Conservation (phyloP, 305 asterid genomes). For the Rubia occidens region DNA sequence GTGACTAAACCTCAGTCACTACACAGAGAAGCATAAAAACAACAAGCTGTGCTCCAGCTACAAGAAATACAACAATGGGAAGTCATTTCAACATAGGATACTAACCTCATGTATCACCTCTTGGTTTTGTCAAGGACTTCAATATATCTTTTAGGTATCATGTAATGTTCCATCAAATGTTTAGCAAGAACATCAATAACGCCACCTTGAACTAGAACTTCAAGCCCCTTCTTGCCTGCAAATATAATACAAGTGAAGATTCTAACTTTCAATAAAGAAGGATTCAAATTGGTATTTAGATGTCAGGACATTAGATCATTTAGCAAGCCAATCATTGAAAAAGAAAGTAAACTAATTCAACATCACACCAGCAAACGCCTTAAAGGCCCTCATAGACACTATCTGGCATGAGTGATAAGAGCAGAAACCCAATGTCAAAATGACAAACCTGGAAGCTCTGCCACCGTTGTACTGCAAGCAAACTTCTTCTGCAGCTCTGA, state of each 20-base stretch:
- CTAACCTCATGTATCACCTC: slow-evolving; percentile 42
- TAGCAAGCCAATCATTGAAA: not conserved
- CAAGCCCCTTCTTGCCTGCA: slow-evolving; percentile 82
- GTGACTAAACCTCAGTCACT: not conserved
- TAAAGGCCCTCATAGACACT: not conserved
- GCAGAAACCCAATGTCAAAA: not conserved
- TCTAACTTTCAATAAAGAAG: not conserved
- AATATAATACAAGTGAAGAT: slow-evolving; percentile 9
- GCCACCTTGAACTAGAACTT: slow-evolving; percentile 92
- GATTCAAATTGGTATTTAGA: not conserved
- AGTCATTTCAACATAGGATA: not conserved
- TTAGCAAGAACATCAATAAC: slow-evolving; percentile 82
- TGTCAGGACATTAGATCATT: not conserved
- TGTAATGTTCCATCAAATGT: slow-evolving; percentile 74
- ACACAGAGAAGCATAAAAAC: not conserved
- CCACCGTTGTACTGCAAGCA: slow-evolving; percentile 83
- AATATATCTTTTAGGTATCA: slow-evolving; percentile 72
- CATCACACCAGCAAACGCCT: not conserved
- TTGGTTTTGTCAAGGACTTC: slow-evolving; percentile 92
- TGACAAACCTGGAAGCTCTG: slow-evolving; percentile 83
- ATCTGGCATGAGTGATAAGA: not conserved
- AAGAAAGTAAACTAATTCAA: not conserved
- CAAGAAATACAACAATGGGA: not conserved
- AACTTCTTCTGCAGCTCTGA: slow-evolving; percentile 95
- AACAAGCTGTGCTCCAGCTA: not conserved